Conservation (phyloP, 371 early-diverging fungal species). For the Mortierella sp. region DNA sequence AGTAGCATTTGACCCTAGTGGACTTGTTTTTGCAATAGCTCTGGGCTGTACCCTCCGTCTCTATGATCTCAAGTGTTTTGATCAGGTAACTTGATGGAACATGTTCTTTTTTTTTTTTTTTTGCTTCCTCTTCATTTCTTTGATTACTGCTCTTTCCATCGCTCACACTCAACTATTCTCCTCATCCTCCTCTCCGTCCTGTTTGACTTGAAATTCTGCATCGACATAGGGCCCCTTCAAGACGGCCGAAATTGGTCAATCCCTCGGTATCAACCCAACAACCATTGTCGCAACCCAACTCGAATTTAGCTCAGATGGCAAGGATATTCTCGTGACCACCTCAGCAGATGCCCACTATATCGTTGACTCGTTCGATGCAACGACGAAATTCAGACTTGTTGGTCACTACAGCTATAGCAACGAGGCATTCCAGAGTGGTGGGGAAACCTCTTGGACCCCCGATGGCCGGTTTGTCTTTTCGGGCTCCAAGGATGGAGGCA, state of each 20-base stretch:
- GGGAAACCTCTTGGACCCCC: conserved; percentile 77
- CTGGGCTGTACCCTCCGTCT: conserved; percentile 66
- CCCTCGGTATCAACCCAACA: conserved; percentile 9
- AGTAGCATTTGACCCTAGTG: conserved; percentile 85
- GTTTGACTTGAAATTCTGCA: conserved; percentile 5
- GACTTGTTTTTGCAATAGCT: conserved; percentile 81
- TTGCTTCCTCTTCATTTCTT: conserved; percentile 5
- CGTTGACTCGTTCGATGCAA: conserved; percentile 75
- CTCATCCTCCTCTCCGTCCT: conserved; percentile 21
- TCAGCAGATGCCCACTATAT: conserved; percentile 70
- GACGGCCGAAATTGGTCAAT: conserved; percentile 29
- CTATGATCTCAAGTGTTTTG: conserved; percentile 76
- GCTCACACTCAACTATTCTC: background rate
- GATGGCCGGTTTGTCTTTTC: conserved; percentile 79
- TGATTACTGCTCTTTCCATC: background rate
- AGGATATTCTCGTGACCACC: conserved; percentile 77
- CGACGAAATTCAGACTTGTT: conserved; percentile 58
- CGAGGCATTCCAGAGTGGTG: conserved; percentile 53
- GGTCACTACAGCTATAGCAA: conserved; percentile 58
- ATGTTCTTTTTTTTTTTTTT: background rate
- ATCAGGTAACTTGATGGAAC: conserved; percentile 46
- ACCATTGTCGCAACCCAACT: conserved; percentile 59
- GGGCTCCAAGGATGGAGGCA: conserved; percentile 74
- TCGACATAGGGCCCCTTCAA: conserved; percentile 52
- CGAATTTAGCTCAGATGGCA: conserved; percentile 81